These are phyloP conservation scores for Ceratobasidium sp. DNA, from an alignment of 1,284 basidiomycete species.

Conservation along the genomic window DNA sequence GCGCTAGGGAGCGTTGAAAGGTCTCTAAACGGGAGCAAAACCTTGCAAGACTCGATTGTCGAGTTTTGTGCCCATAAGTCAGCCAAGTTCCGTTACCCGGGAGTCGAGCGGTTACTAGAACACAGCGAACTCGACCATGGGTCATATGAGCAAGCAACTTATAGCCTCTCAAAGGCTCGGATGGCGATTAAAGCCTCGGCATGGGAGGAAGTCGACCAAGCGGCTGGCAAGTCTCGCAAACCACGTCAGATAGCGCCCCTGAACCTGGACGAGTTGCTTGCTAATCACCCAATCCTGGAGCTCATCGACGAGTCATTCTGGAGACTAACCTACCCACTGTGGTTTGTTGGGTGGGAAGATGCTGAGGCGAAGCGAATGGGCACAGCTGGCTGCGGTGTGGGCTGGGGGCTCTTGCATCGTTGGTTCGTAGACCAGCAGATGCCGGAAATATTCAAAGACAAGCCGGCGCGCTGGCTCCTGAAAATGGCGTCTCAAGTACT, in stretches of 20 bases:
- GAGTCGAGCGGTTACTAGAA: background rate
- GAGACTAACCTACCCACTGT: background rate
- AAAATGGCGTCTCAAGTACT: background rate
- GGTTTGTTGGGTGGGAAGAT: background rate
- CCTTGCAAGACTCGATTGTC: background rate
- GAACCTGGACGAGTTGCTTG: too few species aligned
- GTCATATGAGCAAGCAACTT: background rate
- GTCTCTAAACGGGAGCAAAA: background rate
- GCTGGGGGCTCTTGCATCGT: conserved; percentile 2
- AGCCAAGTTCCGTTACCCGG: background rate
- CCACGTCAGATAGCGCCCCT: too few species aligned
- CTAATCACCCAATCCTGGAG: background rate
- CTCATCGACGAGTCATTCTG: background rate
- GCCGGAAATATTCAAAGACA: background rate
- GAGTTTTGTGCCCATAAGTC: background rate
- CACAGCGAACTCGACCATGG: background rate
- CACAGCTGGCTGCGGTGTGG: background rate
- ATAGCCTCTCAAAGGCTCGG: background rate
- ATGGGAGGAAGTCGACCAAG: too few species aligned
- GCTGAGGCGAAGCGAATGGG: background rate
- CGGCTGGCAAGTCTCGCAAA: too few species aligned
- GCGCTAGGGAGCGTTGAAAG: background rate
- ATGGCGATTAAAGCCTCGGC: background rate
- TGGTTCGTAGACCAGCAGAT: background rate
- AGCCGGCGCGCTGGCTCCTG: background rate